phyloP scores from a whole-genome alignment of 495 filamentous ascomycete genomes.

The Hypoxylon perforatum region DNA sequence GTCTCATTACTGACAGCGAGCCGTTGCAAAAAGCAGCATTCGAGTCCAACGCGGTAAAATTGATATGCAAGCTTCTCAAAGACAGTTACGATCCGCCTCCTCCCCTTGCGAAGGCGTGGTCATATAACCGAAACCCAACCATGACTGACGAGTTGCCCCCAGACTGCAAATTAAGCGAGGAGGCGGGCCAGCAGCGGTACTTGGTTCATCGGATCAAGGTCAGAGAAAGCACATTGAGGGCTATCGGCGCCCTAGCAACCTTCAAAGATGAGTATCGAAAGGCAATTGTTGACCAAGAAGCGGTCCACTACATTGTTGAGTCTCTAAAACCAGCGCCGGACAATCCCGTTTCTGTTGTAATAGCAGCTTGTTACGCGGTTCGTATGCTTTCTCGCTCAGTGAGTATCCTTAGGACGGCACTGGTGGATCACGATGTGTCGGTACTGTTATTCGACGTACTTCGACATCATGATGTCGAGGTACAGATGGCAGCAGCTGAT shows the following conservation, averaged over 20 bases:
- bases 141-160: slow-evolving; percentile 29
- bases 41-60: slow-evolving; percentile 79
- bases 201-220: slow-evolving; percentile 79
- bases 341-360: slow-evolving; percentile 70
- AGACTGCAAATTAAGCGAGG: slow-evolving; percentile 62
- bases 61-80: slow-evolving; percentile 80
- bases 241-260: slow-evolving; percentile 79
- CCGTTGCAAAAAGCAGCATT: slow-evolving; percentile 83
- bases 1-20: slow-evolving; percentile 79
- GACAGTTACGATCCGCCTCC: slow-evolving; percentile 64
- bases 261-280: slow-evolving; percentile 89
- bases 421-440: slow-evolving; percentile 87
- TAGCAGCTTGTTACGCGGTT: slow-evolving; percentile 85
- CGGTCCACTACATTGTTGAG: slow-evolving; percentile 83
- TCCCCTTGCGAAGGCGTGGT: slow-evolving; percentile 49
- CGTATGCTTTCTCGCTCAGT: slow-evolving; percentile 84
- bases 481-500: slow-evolving; percentile 85
- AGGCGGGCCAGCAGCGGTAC: slow-evolving; percentile 69
- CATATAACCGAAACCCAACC: slow-evolving; percentile 41
- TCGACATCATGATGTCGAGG: slow-evolving; percentile 77
- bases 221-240: slow-evolving; percentile 80
- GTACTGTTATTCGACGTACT: slow-evolving; percentile 82
- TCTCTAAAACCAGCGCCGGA: slow-evolving; percentile 73
- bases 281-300: slow-evolving; percentile 80
- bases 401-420: slow-evolving; percentile 80